These are phyloP conservation scores for Fusarium udum DNA, from an alignment of 2,329 filamentous ascomycete species.

Conservation along the genomic window DNA sequence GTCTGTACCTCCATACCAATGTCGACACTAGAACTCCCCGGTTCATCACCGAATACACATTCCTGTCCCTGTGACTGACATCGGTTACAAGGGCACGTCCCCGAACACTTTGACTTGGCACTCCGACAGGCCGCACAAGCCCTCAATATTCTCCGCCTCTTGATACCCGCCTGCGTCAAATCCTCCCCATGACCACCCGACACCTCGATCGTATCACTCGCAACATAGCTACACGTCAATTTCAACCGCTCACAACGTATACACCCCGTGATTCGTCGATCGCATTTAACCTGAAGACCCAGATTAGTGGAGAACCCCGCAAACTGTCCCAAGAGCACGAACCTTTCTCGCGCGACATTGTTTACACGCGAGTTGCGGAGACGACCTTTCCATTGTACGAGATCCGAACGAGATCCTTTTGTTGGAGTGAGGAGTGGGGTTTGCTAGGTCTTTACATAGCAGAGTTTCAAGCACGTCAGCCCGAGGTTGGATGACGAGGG, in stretches of 20 bases:
- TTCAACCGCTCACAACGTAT: constrained; percentile 32
- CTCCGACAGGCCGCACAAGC: constrained; percentile 49
- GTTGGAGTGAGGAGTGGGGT: not conserved
- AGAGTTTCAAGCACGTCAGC: constrained; percentile 23
- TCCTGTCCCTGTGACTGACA: constrained; percentile 36
- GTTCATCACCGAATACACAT: constrained; percentile 5
- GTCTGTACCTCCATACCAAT: not conserved
- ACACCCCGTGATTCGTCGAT: constrained; percentile 30
- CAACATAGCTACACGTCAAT: constrained; percentile 25
- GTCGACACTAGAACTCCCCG: not conserved
- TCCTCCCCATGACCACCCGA: not conserved
- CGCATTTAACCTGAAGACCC: constrained; percentile 39
- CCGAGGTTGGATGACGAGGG: not conserved
- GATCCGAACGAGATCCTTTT: constrained; percentile 21
- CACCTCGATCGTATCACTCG: not conserved
- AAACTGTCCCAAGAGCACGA: not conserved
- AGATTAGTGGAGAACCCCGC: constrained; percentile 11
- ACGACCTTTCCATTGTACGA: constrained; percentile 11
- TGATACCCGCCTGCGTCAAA: constrained; percentile 44
- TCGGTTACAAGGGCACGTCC: constrained; percentile 44
- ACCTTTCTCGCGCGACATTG: constrained; percentile 43
- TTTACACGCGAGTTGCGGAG: constrained; percentile 25
- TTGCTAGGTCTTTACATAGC: not conserved
- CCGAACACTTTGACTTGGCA: constrained; percentile 50
- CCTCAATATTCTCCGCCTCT: constrained; percentile 34